A percentile compares a stretch with the other conserved stretches of the same genome.
Evolutionary conservation across 306 rosid species (phyloP).

Genomic region (Vachellia pachyceras): DNA sequence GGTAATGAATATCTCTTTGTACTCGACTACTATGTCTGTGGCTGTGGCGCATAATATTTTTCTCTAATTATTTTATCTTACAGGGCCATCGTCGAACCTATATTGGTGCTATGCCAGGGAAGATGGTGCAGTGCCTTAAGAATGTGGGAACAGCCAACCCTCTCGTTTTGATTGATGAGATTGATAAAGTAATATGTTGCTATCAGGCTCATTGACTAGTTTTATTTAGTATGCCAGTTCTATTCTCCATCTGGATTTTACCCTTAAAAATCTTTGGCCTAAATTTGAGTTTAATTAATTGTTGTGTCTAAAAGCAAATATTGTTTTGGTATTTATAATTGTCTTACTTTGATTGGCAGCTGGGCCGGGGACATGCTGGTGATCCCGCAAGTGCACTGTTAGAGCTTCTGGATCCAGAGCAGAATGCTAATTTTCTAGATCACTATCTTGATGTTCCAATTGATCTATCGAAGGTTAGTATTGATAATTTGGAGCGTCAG

Average conservation of each 20-base stretch:
- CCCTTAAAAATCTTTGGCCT: constrained; percentile 17
- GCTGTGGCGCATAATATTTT: constrained; percentile 8
- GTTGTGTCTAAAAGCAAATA: not conserved
- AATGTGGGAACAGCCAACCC: constrained; percentile 97
- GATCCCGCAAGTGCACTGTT: constrained; percentile 99
- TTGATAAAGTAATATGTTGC: constrained; percentile 80
- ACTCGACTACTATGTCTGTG: not conserved
- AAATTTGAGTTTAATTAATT: constrained; percentile 19
- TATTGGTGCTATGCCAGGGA: constrained; percentile 99
- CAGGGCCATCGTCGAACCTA: constrained; percentile 99
- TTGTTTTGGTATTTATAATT: constrained; percentile 37
- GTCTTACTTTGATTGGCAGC: constrained; percentile 62
- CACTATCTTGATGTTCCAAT: constrained; percentile 99
- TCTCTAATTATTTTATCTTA: constrained; percentile 36
- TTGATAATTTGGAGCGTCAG: constrained; percentile 13
- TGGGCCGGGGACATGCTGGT: constrained; percentile 98
- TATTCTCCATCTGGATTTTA: constrained; percentile 19
- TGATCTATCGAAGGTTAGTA: constrained; percentile 92
- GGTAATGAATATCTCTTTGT: constrained; percentile 54
- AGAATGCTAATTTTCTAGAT: constrained; percentile 97
- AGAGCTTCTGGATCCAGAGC: constrained; percentile 99
- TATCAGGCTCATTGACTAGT: constrained; percentile 31
- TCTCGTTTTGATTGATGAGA: constrained; percentile 94
- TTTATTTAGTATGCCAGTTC: not conserved
- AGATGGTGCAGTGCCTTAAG: constrained; percentile 99